Base-by-base conservation (phyloP, 257 asterid genomes). In the Solanum appendiculatum region DNA sequence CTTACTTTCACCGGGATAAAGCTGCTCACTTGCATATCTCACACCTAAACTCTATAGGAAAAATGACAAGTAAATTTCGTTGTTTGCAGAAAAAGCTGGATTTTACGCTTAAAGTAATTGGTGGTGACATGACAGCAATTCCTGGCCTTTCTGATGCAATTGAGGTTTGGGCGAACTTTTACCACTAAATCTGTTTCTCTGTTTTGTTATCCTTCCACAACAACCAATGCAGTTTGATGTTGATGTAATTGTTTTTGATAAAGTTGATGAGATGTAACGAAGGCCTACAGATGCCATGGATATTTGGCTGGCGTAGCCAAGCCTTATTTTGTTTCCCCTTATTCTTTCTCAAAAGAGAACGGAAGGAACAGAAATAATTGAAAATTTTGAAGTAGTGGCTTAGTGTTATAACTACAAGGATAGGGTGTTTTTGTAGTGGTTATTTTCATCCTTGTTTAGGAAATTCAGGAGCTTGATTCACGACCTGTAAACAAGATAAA, bases 131-230 rank as follows among this genome's bases (percentile, higher is more conserved):
- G 86, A 92, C 98, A 40, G 78, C 99, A 10, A 93, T 97, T 88
- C 99, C 99, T 13, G 98, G 99, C 86, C 87, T 97, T 86, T 94
- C 99, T 18, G 93, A 91, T 89, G 98, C 98, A 75, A 92, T 97
- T 82, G 98, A 96, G 99, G 99, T 97, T 88, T 37, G 90, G 82
- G 10, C 68, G 1, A 78, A 23, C 5, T 75, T 0, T 16, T 42
- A 72, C 27, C 56, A n/a, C 82, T 85, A 16, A 64, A 63, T 84
- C 4, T n/a, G 39, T 58, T 84, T 84, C 69, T 33, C 37, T 58
- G 31, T 34, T 60, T 10, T 82, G 44, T 20, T 27, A 34, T 73
- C 51, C 10, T 36, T 73, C 31, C 27, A 9, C 31, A 72, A 36
- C 81, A 7, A 15, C 48, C 31, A 23, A 21, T 36, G 82, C 29